These are phyloP conservation scores for Gyromitra esculenta DNA, from an alignment of 2,329 filamentous ascomycete genomes.

Conservation along the genomic window DNA sequence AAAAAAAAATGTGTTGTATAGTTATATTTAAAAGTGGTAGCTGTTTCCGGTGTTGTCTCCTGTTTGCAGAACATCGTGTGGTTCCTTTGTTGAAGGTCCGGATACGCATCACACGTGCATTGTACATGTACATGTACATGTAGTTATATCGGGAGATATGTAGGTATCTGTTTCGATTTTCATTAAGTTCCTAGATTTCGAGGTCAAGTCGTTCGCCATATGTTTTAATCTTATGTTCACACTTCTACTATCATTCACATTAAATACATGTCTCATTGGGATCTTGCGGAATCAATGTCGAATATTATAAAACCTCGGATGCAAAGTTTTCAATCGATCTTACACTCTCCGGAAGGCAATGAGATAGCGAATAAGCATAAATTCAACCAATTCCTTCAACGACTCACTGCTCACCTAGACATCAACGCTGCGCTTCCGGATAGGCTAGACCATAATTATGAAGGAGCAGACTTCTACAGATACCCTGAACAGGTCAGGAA, in stretches of 20 bases:
- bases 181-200: not conserved
- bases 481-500: not conserved
- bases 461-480: not conserved
- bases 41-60: not conserved
- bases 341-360: not conserved
- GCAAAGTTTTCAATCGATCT: not conserved
- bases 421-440: not conserved
- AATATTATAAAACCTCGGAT: not conserved
- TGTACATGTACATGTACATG: no score
- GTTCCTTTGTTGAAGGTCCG: not conserved
- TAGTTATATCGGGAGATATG: not conserved
- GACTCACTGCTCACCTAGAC: not conserved
- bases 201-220: not conserved
- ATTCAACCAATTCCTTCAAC: not conserved
- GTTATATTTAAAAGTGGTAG: not conserved
- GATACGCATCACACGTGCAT: not conserved
- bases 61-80: not conserved
- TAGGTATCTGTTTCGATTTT: not conserved
- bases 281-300: not conserved
- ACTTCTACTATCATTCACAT: not conserved
- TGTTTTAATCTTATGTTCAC: not conserved
- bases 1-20: not conserved
- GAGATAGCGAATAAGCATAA: not conserved
- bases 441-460: not conserved
- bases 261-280: not conserved